Evolutionary conservation across 768 basidiomycete species (phyloP), one percentile per base, ranked within the genome.

Genomic region (Suillus alpinus): DNA sequence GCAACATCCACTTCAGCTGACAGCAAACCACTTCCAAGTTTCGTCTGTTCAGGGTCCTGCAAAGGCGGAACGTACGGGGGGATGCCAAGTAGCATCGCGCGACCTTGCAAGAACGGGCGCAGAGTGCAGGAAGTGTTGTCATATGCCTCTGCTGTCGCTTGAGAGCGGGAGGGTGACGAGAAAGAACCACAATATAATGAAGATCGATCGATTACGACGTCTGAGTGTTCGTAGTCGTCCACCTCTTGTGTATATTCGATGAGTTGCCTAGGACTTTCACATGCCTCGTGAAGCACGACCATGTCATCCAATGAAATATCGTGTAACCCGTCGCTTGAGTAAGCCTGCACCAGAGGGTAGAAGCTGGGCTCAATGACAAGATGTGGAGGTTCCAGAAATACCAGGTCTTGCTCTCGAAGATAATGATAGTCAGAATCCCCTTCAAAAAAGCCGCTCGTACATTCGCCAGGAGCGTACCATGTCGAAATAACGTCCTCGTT

Each of bases 1-100:
- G 80, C 87, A 8, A 91, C 88, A 69, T 88, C 86, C 53, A 76
- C 77, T 71, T 91, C 90, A 6, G 77, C 83, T n/a, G 70, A 71
- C 18, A 76, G 72, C 26, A 83, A 62, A 40, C 73, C 73, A n/a
- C 67, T 65, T 18, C 62, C 41, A 50, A 29, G 36, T 31, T 26
- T 32, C 46, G 53, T 36, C 31, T 57, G 23, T 61, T 56, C 41
- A 53, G 53, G 26, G 62, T 36, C 26, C 43, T 37, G 59, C 23
- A 13, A 10, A 51, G 61, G 6, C n/a, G 62, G 57, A 31, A 61
- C 65, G 20, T 20, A 41, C 52, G 37, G 56, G 43, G 32, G 40
- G 56, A 63, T 55, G 5, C 83, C 83, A 61, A 77, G 66, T 34
- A 88, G 71, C 59, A 87, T 66, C 4, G 79, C 77, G 2, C 82